Conservation (phyloP, 345 rosid species). For the Jatropha curcas region DNA sequence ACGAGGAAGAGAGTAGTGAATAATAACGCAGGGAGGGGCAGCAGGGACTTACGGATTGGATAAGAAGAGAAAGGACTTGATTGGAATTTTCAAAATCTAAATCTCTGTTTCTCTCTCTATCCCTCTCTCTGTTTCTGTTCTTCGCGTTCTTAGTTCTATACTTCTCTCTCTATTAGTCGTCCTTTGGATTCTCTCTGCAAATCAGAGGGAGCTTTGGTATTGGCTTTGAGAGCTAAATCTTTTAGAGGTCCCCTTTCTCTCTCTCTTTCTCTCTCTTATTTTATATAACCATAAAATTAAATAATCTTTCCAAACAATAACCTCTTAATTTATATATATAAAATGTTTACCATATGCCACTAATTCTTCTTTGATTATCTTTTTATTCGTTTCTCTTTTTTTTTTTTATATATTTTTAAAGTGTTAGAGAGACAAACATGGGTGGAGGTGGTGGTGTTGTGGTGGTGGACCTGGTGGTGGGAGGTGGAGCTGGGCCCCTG, state of each 20-base stretch:
- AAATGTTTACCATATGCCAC: not conserved
- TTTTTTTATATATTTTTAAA: not conserved
- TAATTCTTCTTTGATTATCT: not conserved
- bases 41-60: slow-evolving; percentile 63
- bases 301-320: not conserved
- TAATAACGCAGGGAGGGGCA: slow-evolving; percentile 19
- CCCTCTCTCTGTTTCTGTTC: slow-evolving; percentile 39
- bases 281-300: not conserved
- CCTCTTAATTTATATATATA: not conserved
- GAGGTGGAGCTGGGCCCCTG: not conserved
- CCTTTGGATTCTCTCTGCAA: slow-evolving; percentile 67
- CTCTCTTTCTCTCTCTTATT: slow-evolving; percentile 25
- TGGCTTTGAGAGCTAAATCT: slow-evolving; percentile 51
- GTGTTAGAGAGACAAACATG: not conserved
- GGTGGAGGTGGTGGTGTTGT: not conserved
- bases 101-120: slow-evolving; percentile 25
- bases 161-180: slow-evolving; percentile 26
- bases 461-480: not conserved
- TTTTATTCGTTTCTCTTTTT: too few relatives aligned
- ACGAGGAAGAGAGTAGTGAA: not conserved
- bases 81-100: slow-evolving; percentile 28
- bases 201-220: slow-evolving; percentile 50
- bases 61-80: slow-evolving; percentile 39
- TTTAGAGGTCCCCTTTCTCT: slow-evolving; percentile 40
- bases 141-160: slow-evolving; percentile 42